Evolutionary conservation across 345 rosid genomes (phyloP), one percentile per base, ranked within the genome.

Genomic region (Moringa oleifera): DNA sequence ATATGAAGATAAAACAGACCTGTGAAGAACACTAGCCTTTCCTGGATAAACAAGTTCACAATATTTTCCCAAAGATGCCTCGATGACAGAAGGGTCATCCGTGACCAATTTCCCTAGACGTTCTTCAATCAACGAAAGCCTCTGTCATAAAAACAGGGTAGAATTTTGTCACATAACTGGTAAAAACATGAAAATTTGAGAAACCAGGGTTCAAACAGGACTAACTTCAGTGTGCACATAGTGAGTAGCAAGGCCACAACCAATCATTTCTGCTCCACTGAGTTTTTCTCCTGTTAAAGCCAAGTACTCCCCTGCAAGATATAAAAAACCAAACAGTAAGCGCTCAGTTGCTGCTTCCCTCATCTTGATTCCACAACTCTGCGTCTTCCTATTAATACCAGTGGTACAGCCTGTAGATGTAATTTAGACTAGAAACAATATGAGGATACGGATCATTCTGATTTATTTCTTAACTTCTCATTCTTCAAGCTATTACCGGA

Each of bases 201-300:
- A 45, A 58, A 19, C 18, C 2, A 18, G 51, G 45, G n/a, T n/a
- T 51, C 31, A 20, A 53, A 25, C 31, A 53, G 28, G 51, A 63
- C 61, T 72, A 72, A 94, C 99, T 68, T 81, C 79, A 61, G 72
- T 76, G 17, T 68, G 75, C 53, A 85, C 62, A 68, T 79, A 90
- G 71, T 94, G 99, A 15, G 97, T 90, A 7, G 96, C 99, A 67
- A 94, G 83, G 41, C 99, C 87, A 55, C 95, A 88, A 49, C 92
- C 86, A 67, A 84, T 22, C 97, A 94, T 86, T 82, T 90, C 99
- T n/a, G 81, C 89, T 18, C 89, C 95, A 59, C 71, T 79, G 70
- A 94, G 83, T 68, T 86, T 94, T 66, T 80, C 91, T 63, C 97
- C 96, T 0, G 93, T 88, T 41, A 94, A 72, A 56, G 81, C 99